Evolutionary conservation across 164 flowering plant species (phyloP), one percentile per base, ranked within the genome.

Genomic region (Echeveria elegans): DNA sequence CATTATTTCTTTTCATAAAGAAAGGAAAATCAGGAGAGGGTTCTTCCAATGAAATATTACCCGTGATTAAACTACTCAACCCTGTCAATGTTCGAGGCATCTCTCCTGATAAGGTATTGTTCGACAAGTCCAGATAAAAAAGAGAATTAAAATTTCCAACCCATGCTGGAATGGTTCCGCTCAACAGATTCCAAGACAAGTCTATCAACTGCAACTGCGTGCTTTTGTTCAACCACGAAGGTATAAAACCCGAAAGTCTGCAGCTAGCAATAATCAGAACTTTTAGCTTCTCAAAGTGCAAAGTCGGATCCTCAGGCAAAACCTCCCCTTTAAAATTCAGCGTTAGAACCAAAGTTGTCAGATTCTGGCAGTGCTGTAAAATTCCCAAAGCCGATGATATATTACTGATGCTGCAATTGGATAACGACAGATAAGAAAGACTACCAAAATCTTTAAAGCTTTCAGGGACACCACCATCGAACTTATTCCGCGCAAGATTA

Each of bases 401-500:
- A 7, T 34, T 34, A 34, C 3, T 7, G 7, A 34, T 3, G 37
- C 7, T 34, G 7, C 5, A 3, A 34, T 34, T 34, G 37, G 37
- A 34, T 34, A 34, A 68, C 2, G 72, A 70, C 4, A 73, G 70
- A 8, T 61, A 29, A 15, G 70, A 24, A 14, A 73, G 72, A 40
- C 56, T 59, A 37, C 50, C 1, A 18, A 67, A 52, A 32, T 52
- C 18, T 52, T 38, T 67, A 28, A 48, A 67, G 61, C 63, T 67
- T 21, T 63, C 63, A 4, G 70, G 76, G 28, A 73, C 40, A 26
- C 63, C 37, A 8, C 65, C 23, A 52, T 16, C 61, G 2, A 70
- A 16, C 7, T 66, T 52, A 65, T 62, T 70, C 19, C 64, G 31
- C 1, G 64, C 66, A 11, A 73, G 72, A 73, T 69, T 70, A 32